Evolutionary conservation across 192 early-diverging fungal species (phyloP), one percentile per base, ranked within the genome.

Genomic region (Entomortierella lignicola): DNA sequence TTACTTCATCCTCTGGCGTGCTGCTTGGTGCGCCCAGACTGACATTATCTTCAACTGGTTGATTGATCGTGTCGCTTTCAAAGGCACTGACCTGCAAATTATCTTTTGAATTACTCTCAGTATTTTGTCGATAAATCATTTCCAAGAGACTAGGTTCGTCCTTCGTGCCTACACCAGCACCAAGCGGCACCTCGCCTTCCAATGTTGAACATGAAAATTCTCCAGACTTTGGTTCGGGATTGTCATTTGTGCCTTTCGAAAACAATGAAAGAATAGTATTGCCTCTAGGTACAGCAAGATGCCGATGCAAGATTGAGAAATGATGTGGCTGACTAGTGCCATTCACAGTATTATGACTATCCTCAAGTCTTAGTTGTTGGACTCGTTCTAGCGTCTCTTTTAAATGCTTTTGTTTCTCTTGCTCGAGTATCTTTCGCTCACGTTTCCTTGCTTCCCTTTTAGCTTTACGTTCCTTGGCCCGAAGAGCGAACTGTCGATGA

Each of bases 381-480:
- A 20, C 15, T 47, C 44, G 12, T 15, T 47, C 44, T 47, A 47
- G 15, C 2, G 44, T 47, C 17, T 47, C 44, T 47, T 15, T 47
- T 5, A 47, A 4, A 47, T 20, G 44, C 12, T 47, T 4, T 20
- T 20, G 44, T 47, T 47, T 4, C 44, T 68, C 65, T 23, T 62
- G 55, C 30, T 66, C 43, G 10, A n/a, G 42, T 2, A 39, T 43
- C 25, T 47, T 42, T 20, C 52, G 58, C 10, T 75, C 59, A 7
- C 17, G 51, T 18, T 65, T 66, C 41, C 72, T 34, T 15, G 64
- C 65, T 7, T 63, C 65, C 2, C 60, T 58, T 20, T 63, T 63
- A 25, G 66, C 66, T n/a, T 69, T 77, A n/a, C 74, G 74, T 17
- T 69, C 60, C 13, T 69, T 69, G 26, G 74, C 54, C 1, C 41